A percentile compares a stretch with the other conserved stretches of the same genome.
Evolutionary conservation across 352 stramenopile species (phyloP).

Genomic region (Pythium diclinum): DNA sequence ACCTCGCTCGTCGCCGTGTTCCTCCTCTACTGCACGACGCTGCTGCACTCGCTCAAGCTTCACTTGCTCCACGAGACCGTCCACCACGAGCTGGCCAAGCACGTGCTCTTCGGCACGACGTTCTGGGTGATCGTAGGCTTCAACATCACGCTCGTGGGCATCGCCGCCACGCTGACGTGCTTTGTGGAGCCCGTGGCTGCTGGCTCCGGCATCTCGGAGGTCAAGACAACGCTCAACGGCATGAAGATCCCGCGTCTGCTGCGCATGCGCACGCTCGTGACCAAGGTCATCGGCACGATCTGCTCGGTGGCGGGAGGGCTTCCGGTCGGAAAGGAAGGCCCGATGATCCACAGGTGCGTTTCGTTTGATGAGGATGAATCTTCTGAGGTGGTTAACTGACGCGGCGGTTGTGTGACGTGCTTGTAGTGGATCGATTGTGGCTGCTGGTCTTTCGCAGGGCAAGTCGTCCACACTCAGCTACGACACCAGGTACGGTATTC

Average conservation of each 20-base stretch:
- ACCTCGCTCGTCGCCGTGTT: conserved; percentile 77
- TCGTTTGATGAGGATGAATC: no score
- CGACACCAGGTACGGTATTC: conserved; percentile 48
- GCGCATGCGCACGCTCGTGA: conserved; percentile 73
- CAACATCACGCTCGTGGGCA: conserved; percentile 64
- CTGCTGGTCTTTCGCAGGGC: conserved; percentile 69
- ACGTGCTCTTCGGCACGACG: conserved; percentile 69
- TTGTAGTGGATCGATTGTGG: conserved; percentile 67
- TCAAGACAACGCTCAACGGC: conserved; percentile 93
- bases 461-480: conserved; percentile 74
- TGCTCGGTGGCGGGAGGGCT: conserved; percentile 82
- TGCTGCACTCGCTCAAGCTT: conserved; percentile 68
- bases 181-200: conserved; percentile 76
- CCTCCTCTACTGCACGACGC: conserved; percentile 74
- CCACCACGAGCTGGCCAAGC: conserved; percentile 47
- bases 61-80: conserved; percentile 65
- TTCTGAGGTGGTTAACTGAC: conserved; percentile 23
- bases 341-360: conserved; percentile 89
- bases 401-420: background rate
- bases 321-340: conserved; percentile 90
- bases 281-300: conserved; percentile 88
- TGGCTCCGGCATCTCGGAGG: conserved; percentile 89
- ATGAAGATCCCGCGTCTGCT: conserved; percentile 84
- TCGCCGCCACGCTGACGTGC: conserved; percentile 70
- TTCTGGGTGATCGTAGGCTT: conserved; percentile 70